phyloP scores from a whole-genome alignment of 225 moss, liverwort and hornwort genomes.

The Pleurozium schreberi region DNA sequence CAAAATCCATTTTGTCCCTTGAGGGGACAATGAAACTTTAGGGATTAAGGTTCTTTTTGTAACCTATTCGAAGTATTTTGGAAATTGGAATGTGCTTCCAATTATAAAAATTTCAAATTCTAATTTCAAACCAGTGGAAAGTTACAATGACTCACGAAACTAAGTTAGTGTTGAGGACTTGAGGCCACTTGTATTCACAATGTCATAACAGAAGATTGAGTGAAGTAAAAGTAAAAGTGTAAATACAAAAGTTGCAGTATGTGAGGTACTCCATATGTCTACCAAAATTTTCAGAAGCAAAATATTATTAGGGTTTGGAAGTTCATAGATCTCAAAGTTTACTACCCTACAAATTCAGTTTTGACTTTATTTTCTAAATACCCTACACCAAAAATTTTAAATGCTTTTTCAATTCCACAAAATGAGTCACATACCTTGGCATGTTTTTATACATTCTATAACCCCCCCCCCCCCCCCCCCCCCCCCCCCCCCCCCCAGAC shows the following conservation, averaged over 20 bases:
- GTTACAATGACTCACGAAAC: not conserved
- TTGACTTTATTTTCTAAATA: not conserved
- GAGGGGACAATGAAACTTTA: too few species aligned
- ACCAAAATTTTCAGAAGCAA: not conserved
- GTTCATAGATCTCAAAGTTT: not conserved
- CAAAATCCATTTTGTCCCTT: too few species aligned
- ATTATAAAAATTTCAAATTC: too few species aligned
- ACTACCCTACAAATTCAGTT: accelerated
- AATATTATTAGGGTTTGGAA: not conserved
- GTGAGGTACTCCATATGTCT: not conserved
- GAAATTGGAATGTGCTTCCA: too few species aligned
- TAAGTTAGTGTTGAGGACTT: not conserved
- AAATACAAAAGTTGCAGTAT: not conserved
- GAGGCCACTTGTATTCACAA: not conserved
- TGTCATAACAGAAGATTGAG: not conserved
- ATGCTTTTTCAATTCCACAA: not conserved
- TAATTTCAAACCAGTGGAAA: too few species aligned
- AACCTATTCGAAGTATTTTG: too few species aligned
- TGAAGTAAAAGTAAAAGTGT: not conserved
- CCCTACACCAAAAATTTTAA: not conserved
- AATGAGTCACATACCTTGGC: not conserved
- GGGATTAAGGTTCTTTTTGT: too few species aligned
- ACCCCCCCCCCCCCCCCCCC: too few species aligned
- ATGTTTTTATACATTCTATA: too few species aligned
- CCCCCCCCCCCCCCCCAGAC: not conserved